Evolutionary conservation across 352 stramenopile genomes (phyloP), one percentile per base, ranked within the genome.

Genomic region (Thalassiosira ordinaria): DNA sequence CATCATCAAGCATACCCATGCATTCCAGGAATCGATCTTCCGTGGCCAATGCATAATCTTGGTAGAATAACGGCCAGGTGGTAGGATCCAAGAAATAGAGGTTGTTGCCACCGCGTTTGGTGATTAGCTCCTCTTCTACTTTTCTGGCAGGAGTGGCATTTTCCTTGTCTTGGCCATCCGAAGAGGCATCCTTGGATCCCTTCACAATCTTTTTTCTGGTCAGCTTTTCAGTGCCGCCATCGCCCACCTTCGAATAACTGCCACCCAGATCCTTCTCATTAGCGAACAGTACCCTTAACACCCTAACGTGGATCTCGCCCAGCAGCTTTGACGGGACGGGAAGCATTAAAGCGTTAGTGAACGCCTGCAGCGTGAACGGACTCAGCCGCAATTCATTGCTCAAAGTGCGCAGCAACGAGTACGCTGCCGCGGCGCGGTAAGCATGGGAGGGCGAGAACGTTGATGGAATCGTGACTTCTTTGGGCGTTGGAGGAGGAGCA

Each of bases 31-130:
- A 77, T 20, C 76, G 77, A 41, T 89, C 82, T 39, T 90, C 85
- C n/a, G 81, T 91, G 35, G 88, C 72, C 60, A 91, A 55, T 27
- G 64, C 82, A 78, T 93, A 94, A 75, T 94, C 89, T 63, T 91
- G 74, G 76, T 87, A 93, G 73, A 90, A 94, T 1, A 93, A 47
- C 26, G 89, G 89, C 89, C 89, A 94, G 7, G 86, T 89, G 18
- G 70, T 78, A 29, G 33, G 52, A 81, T 94, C 89, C 26, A 94
- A 51, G 79, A 88, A 89, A 9, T 61, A 82, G 20, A 94, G 74
- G 65, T 94, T 94, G 37, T 93, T 82, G 26, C 86, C 86, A n/a
- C 73, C 87, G n/a, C 68, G 72, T 24, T 89, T 74, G 6, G 69
- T 61, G 33, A 69, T 75, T 37, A 59, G 51, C 37, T 81, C 33